Conservation (phyloP, 257 asterid genomes). For the Solanum raphanifolium region DNA sequence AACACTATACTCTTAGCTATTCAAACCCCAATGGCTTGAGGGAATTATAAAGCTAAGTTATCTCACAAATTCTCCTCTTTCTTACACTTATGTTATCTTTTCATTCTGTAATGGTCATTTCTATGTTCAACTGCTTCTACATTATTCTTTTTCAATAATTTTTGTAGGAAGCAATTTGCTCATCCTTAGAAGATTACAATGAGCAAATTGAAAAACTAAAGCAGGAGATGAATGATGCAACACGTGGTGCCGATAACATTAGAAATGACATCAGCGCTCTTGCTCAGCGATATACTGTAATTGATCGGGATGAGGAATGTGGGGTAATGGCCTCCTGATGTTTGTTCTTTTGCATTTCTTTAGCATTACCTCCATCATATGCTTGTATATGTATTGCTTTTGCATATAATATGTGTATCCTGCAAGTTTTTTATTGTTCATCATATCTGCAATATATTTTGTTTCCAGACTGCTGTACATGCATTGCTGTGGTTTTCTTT, state of each 20-base stretch:
- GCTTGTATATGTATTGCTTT: neutral
- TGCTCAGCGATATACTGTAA: slow-evolving; percentile 80
- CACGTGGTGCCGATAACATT: slow-evolving; percentile 92
- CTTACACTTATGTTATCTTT: neutral
- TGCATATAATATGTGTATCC: neutral
- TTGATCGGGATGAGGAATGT: slow-evolving; percentile 83
- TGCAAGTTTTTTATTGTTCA: neutral
- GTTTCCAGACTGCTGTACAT: neutral
- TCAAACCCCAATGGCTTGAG: neutral
- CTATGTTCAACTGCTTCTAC: neutral
- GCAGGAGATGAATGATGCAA: slow-evolving; percentile 98
- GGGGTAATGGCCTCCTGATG: slow-evolving; percentile 59
- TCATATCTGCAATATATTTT: neutral
- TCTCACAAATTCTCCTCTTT: neutral
- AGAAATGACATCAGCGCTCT: slow-evolving; percentile 89
- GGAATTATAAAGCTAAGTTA: neutral
- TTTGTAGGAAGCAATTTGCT: slow-evolving; percentile 88
- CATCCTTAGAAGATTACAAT: slow-evolving; percentile 92
- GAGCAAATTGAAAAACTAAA: slow-evolving; percentile 91
- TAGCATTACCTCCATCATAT: neutral
- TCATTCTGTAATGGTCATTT: neutral
- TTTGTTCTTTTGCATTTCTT: neutral
- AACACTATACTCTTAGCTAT: neutral
- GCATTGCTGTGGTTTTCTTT: neutral
- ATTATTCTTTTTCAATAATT: neutral